Evolutionary conservation across 1,284 basidiomycete species (phyloP).

Genomic region (Ustilago shanxiensis): DNA sequence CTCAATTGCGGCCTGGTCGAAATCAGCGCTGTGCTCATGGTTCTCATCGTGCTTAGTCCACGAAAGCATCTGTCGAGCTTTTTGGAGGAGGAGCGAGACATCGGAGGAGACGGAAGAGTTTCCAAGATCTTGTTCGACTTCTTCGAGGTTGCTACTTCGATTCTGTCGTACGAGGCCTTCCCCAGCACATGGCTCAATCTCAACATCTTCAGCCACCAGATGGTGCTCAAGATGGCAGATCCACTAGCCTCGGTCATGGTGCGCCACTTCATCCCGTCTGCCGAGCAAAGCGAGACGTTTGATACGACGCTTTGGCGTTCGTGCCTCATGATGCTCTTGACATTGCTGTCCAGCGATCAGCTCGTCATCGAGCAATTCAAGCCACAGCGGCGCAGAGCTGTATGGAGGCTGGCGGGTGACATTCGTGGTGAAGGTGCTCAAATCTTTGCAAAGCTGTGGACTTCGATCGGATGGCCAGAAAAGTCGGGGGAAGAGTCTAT

Average conservation of each 20-base stretch:
- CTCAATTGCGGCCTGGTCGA: constrained; percentile 89
- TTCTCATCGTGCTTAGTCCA: constrained; percentile 83
- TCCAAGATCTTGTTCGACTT: constrained; percentile 80
- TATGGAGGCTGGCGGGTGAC: constrained; percentile 95
- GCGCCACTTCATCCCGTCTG: constrained; percentile 82
- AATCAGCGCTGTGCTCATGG: constrained; percentile 85
- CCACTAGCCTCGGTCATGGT: constrained; percentile 83
- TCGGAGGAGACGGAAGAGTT: constrained; percentile 71
- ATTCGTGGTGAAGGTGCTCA: constrained; percentile 90
- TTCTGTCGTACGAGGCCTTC: constrained; percentile 89
- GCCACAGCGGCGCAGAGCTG: constrained; percentile 90
- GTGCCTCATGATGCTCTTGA: constrained; percentile 84
- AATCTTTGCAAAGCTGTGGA: constrained; percentile 87
- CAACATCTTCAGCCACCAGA: constrained; percentile 88
- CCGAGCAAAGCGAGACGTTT: constrained; percentile 77
- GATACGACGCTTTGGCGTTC: constrained; percentile 85
- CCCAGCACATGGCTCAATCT: constrained; percentile 92
- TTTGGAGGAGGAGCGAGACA: constrained; percentile 72
- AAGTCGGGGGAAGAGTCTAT: constrained; percentile 19
- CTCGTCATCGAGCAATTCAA: constrained; percentile 93
- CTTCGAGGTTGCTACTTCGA: constrained; percentile 85
- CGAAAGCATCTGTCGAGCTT: constrained; percentile 83
- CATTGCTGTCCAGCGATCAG: constrained; percentile 87
- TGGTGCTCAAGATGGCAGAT: constrained; percentile 88
- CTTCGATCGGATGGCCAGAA: constrained; percentile 75